A percentile compares a stretch with the other conserved stretches of the same genome.
Evolutionary conservation across 2,329 filamentous ascomycete species (phyloP).

Genomic region (Clarireedia homoeocarpa): DNA sequence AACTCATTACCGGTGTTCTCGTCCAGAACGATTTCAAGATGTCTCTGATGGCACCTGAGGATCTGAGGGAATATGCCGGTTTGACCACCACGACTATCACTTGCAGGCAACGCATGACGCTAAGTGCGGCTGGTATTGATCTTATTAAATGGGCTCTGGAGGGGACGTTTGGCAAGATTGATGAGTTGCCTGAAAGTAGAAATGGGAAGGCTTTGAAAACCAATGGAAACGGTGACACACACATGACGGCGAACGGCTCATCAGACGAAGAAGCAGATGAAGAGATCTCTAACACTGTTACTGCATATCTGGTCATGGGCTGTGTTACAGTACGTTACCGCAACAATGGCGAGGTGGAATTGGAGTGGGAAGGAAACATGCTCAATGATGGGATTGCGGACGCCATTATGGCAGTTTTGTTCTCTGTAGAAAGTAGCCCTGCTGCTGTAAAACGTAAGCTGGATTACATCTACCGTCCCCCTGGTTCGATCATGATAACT

Average conservation of each 20-base stretch:
- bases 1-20: slow-evolving; percentile 78
- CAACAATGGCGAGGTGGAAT: slow-evolving; percentile 70
- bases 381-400: slow-evolving; percentile 98
- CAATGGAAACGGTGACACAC: slow-evolving; percentile 24
- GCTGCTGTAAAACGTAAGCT: slow-evolving; percentile 82
- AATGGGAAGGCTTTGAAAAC: slow-evolving; percentile 33
- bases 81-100: slow-evolving; percentile 89
- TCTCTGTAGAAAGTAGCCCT: slow-evolving; percentile 87
- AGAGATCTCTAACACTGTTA: slow-evolving; percentile 44
- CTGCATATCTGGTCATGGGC: slow-evolving; percentile 74
- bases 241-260: slow-evolving; percentile 29
- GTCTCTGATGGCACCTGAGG: slow-evolving; percentile 92
- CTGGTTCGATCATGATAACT: slow-evolving; percentile 5
- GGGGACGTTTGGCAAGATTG: slow-evolving; percentile 84
- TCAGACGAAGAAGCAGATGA: slow-evolving; percentile 56
- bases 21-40: slow-evolving; percentile 98
- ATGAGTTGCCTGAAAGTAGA: slow-evolving; percentile 43
- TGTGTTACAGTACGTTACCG: slow-evolving; percentile 77
- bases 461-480: slow-evolving; percentile 17
- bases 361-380: slow-evolving; percentile 97
- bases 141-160: slow-evolving; percentile 91
- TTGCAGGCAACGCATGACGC: slow-evolving; percentile 82
- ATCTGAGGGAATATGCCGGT: slow-evolving; percentile 93
- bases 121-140: slow-evolving; percentile 83
- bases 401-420: slow-evolving; percentile 84